These are phyloP conservation scores for Termitomyces sp. DNA, from an alignment of 768 basidiomycete genomes.

Conservation along the genomic window DNA sequence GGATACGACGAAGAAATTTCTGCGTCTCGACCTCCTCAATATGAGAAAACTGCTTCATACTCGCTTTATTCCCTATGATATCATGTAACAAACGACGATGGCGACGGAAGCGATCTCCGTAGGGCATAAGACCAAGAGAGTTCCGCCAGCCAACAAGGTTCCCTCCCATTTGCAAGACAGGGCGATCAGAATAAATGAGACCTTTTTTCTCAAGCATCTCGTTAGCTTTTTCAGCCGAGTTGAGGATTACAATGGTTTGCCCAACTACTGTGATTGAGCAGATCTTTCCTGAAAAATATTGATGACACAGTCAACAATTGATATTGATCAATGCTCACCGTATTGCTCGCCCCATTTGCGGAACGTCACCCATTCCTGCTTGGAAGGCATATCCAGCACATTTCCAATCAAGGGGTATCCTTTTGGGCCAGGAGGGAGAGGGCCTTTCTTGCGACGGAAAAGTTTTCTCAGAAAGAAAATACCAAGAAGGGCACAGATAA, in stretches of 20 bases:
- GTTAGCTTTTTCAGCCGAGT: conserved; percentile 42
- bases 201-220: conserved; percentile 67
- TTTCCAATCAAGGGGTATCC: conserved; percentile 53
- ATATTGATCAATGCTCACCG: conserved; percentile 27
- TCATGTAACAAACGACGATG: conserved; percentile 50
- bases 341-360: conserved; percentile 49
- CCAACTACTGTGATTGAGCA: conserved; percentile 57
- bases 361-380: conserved; percentile 48
- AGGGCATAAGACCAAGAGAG: not conserved
- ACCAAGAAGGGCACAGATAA: no score
- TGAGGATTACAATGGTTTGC: conserved; percentile 54
- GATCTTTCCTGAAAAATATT: conserved; percentile 45
- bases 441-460: not conserved
- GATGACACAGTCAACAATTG: not conserved
- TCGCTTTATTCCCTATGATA: conserved; percentile 41
- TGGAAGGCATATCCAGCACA: conserved; percentile 46
- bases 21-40: conserved; percentile 43
- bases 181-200: conserved; percentile 62
- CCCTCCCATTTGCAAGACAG: conserved; percentile 47
- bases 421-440: conserved; percentile 38
- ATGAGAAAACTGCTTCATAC: conserved; percentile 39
- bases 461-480: no score
- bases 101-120: conserved; percentile 27
- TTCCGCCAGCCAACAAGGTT: conserved; percentile 34
- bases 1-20: conserved; percentile 42